Base-by-base conservation (phyloP, 306 rosid species). In the Ziziphus jujuba region DNA sequence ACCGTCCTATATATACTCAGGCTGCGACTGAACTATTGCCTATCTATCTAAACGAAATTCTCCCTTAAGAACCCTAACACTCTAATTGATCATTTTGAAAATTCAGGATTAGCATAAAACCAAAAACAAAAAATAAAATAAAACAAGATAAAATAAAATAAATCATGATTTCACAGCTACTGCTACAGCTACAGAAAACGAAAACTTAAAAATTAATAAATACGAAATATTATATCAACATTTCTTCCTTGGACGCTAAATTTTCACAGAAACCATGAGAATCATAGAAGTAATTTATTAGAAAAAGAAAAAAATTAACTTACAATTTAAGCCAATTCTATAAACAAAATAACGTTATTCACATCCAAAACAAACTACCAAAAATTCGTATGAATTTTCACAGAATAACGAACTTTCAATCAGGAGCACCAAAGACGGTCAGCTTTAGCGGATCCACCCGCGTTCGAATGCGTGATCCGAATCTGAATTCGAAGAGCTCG, bases 391-490 rank as follows among this genome's bases (percentile, higher is more conserved):
- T 50, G 55, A 72, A 55, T 22, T 35, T 75, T 34, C 59, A 55
- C 23, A 66, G 74, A 74, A 75, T 24, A 71, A 80, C 85, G 79
- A 81, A 81, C 82, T 72, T 69, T 66, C 85, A 69, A 66, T 59
- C 76, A 25, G 83, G 53, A 33, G 56, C 63, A n/a, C 56, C 61
- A 69, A 52, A 76, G 22, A 67, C 81, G 22, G 19, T 71, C 38
- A 10, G 5, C 69, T 11, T 36, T 38, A 7, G 64, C 72, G 28
- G 62, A 61, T 59, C 12, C 13, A 12, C 10, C 43, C 9, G 13
- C 3, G 45, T 40, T 12, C 13, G 45, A 8, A 9, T 2, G 15
- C 6, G 2, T 31, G 63, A 62, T 35, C 53, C 16, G 54, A 63
- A 5, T 21, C 33, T 51, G 52, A 62, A n/a, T 10, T 5, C 13